phyloP scores from a whole-genome alignment of 257 asterid genomes.

The Solanum gracilifrons region DNA sequence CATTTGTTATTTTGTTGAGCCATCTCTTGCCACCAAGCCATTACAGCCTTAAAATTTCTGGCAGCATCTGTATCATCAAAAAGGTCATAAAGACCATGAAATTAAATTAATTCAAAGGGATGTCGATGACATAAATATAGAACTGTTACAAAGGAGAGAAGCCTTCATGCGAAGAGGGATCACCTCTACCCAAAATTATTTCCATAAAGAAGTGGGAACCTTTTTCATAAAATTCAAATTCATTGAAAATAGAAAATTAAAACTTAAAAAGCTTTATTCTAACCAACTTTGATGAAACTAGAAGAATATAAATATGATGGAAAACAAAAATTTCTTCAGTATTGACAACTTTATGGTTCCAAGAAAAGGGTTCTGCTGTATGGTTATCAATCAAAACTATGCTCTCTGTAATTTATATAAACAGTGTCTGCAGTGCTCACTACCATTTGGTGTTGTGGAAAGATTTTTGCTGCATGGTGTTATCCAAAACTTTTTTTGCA shows the following conservation, averaged over 20 bases:
- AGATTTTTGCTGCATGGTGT: not conserved
- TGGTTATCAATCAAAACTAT: not conserved
- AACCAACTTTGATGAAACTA: not conserved
- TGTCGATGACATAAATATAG: not conserved
- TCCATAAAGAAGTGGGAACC: not conserved
- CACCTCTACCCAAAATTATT: not conserved
- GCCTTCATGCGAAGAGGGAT: not conserved
- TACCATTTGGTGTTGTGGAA: not conserved
- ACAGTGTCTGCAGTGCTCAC: not conserved
- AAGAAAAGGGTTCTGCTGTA: not conserved
- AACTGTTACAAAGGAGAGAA: not conserved
- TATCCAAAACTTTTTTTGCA: not conserved
- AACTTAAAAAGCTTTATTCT: not conserved
- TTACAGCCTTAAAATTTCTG: constrained; percentile 68
- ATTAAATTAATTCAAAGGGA: not conserved
- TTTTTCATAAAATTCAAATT: not conserved
- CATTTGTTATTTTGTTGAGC: constrained; percentile 74
- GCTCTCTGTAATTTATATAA: not conserved
- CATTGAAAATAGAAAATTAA: not conserved
- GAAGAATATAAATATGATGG: not conserved
- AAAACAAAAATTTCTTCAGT: not conserved
- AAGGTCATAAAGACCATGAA: not conserved
- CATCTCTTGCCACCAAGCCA: constrained; percentile 99
- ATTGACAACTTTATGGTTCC: not conserved
- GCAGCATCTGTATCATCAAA: constrained; percentile 40